Base-by-base conservation (phyloP, 1,284 basidiomycete species). In the Sporisorium iseilematis-ciliati region DNA sequence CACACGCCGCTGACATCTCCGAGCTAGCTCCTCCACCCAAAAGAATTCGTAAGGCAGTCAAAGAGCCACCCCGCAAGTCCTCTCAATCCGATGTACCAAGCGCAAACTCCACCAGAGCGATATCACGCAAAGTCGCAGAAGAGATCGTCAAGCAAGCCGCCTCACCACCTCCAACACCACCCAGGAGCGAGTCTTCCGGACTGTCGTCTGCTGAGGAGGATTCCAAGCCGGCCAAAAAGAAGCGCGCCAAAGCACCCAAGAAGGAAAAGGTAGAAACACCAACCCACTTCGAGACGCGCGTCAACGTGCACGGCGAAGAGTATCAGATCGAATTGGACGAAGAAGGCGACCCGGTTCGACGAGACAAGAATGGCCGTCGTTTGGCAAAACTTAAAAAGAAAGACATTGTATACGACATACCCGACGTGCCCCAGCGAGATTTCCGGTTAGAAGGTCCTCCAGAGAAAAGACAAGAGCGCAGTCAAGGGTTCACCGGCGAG, bases 401-500 rank as follows among this genome's bases (percentile, higher is more conserved):
- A 69, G 90, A 90, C 0, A 87, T 90, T 1, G 86, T 87, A 7
- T 93, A 92, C 81, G 87, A 90, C 41, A 94, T 95, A 49, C 91
- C 91, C 0, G 86, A 86, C 20, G 87, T 88, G 0, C 62, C 63
- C 4, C 45, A 57, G 16, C 75, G 79, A 12, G 75, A 81, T n/a
- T 81, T 81, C n/a, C 56, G 72, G 7, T 43, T 65, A 7, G 79
- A 81, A 57, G 78, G 78, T 1, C 75, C 71, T 7, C 49, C 64
- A 12, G 75, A 64, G 23, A 65, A 61, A 33, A 54, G 67, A 4
- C 60, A 66, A 29, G 78, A 77, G 46, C 68, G 53, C 20, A 41
- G 41, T 25, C 48, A 72, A n/a, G 77, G 79, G 25, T 81, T 76
- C 60, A 57, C 35, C n/a, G 43, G 66, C 41, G 45, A 69, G 23